Percentiles rank a stretch among this genome's conserved stretches.
Conservation (phyloP, 2,329 filamentous ascomycete genomes). For the Pseudopithomyces maydicus region DNA sequence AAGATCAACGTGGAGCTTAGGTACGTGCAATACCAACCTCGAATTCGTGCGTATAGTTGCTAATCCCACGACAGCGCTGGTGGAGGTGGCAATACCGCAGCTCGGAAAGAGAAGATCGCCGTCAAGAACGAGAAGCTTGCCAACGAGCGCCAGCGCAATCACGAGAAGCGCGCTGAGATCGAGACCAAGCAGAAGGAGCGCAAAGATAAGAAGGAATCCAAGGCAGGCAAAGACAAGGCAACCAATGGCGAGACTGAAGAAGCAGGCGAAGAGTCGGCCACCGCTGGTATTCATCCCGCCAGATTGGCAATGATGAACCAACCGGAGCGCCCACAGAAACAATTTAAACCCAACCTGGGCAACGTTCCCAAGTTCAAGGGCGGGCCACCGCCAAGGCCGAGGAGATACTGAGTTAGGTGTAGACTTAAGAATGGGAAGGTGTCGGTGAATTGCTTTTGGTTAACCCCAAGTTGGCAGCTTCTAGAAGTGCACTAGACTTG, state of each 20-base stretch:
- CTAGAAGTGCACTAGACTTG: background rate
- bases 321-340: slow-evolving; percentile 2
- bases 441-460: background rate
- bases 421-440: background rate
- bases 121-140: slow-evolving; percentile 86
- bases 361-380: slow-evolving; percentile 3
- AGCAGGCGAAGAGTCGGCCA: slow-evolving; percentile 17
- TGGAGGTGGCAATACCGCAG: slow-evolving; percentile 78
- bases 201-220: slow-evolving; percentile 46
- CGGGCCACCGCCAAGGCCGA: background rate
- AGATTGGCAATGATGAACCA: slow-evolving; percentile 43
- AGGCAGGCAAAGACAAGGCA: slow-evolving; percentile 20
- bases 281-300: slow-evolving; percentile 44
- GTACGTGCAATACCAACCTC: slow-evolving; percentile 50
- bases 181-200: slow-evolving; percentile 46
- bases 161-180: slow-evolving; percentile 52
- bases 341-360: background rate
- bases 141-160: slow-evolving; percentile 64
- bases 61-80: slow-evolving; percentile 64
- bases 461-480: background rate
- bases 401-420: background rate
- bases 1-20: slow-evolving; percentile 94
- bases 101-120: slow-evolving; percentile 76
- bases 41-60: no score
- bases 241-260: slow-evolving; percentile 14